phyloP scores from a whole-genome alignment of 495 filamentous ascomycete species.

The Tuber umbilicatum region DNA sequence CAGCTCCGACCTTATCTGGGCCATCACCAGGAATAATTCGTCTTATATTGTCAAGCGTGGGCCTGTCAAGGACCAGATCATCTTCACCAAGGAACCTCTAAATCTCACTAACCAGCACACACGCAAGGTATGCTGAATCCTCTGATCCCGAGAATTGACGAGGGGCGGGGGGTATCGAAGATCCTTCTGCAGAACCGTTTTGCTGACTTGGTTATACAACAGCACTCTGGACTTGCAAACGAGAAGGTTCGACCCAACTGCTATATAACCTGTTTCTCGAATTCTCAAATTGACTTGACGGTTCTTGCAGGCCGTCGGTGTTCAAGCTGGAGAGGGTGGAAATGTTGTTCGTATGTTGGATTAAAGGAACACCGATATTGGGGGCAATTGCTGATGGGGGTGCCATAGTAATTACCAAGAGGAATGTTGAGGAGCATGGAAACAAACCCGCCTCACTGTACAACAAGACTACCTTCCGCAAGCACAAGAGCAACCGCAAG shows the following conservation, averaged over 20 bases:
- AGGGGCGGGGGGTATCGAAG: background rate
- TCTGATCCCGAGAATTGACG: background rate
- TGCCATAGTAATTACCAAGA: conserved; percentile 65
- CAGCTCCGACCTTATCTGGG: conserved; percentile 36
- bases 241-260: conserved; percentile 63
- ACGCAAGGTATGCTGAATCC: conserved; percentile 63
- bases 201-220: conserved; percentile 42
- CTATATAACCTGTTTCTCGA: background rate
- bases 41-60: conserved; percentile 80
- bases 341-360: conserved; percentile 51
- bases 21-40: conserved; percentile 36
- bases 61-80: conserved; percentile 58
- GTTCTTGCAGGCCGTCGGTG: conserved; percentile 65
- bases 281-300: conserved; percentile 25
- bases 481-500: conserved; percentile 68
- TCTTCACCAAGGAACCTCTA: conserved; percentile 87
- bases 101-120: conserved; percentile 85
- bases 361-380: background rate
- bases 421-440: conserved; percentile 52
- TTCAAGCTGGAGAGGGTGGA: conserved; percentile 59
- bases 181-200: conserved; percentile 3
- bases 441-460: conserved; percentile 64
- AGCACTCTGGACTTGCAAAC: conserved; percentile 87
- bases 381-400: background rate
- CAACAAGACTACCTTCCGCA: conserved; percentile 59